Evolutionary conservation across 2,329 filamentous ascomycete species (phyloP), one percentile per base, ranked within the genome.

Genomic region (Amylocarpus encephaloides): DNA sequence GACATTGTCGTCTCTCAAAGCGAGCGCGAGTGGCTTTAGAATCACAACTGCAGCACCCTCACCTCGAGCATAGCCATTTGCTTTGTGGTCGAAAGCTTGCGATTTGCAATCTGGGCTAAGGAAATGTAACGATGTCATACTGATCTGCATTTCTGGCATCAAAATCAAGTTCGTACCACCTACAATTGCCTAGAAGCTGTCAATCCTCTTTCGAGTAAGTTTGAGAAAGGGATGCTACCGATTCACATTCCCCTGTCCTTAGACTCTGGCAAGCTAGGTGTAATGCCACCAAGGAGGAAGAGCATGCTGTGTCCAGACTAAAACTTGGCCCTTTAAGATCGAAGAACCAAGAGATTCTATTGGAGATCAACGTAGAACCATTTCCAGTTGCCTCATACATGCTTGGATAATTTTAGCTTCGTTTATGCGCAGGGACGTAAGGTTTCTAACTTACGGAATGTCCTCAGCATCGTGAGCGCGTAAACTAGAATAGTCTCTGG

Each of bases 11-110:
- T 80, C 76, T 11, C 68, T 66, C 5, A 85, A 56, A 1, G 82
- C 82, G 60, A 80, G 74, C 6, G 70, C 67, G 0, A 85, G 66
- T 1, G 72, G 72, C 64, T 85, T 85, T 38, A 86, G 59, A 4
- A 83, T 58, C 1, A 85, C 62, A 13, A 77, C 70, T 0, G 73
- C 78, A 15, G 78, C 70, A 1, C 80, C 82, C 58, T 86, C 82
- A 1, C 79, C 81, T 30, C 80, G 71, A 0, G 75, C 79, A 58
- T 85, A 86, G 1, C 83, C 83, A 51, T 80, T 75, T 19, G 79
- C 82, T 2, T 73, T 69, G 12, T 69, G 59, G 53, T 84, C 80
- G 54, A 80, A 83, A 2, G 74, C 74, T 52, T 73, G 77, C 36
- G 39, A 55, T 22, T n/a, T n/a, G n/a, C 19, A 34, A 34, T 46